These are phyloP conservation scores for Neurospora sp. DNA, from an alignment of 495 filamentous ascomycete species.

Conservation along the genomic window DNA sequence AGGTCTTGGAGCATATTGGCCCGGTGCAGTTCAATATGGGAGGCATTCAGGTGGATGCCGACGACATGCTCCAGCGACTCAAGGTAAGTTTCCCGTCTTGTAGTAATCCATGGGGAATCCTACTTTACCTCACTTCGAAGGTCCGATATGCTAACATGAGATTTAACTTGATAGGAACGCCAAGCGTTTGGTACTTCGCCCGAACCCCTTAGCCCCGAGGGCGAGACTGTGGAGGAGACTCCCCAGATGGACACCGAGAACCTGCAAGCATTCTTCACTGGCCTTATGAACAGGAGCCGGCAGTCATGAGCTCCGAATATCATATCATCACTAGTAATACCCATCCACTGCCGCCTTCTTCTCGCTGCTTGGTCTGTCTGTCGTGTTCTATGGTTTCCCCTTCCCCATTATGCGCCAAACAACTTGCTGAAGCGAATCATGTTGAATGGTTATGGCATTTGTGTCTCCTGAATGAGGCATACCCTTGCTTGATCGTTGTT, in stretches of 20 bases:
- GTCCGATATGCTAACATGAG: neutral
- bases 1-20: conserved; percentile 81
- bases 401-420: neutral
- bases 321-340: neutral
- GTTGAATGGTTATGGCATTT: too few species aligned
- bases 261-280: conserved; percentile 39
- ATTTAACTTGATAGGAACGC: conserved; percentile 26
- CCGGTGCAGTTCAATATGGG: conserved; percentile 97
- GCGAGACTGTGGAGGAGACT: conserved; percentile 22
- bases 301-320: neutral
- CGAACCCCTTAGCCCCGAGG: conserved; percentile 22
- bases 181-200: conserved; percentile 33
- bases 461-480: too few species aligned
- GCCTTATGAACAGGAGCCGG: conserved; percentile 32
- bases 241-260: conserved; percentile 37
- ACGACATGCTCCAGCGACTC: conserved; percentile 84
- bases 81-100: conserved; percentile 45
- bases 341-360: neutral
- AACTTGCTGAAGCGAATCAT: too few species aligned
- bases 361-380: neutral
- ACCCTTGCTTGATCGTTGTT: too few species aligned
- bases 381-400: neutral
- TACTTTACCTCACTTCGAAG: too few species aligned
- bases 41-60: conserved; percentile 91
- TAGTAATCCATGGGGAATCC: too few species aligned